phyloP scores from a whole-genome alignment of 2,329 filamentous ascomycete species.

The Aspergillus chevalieri region DNA sequence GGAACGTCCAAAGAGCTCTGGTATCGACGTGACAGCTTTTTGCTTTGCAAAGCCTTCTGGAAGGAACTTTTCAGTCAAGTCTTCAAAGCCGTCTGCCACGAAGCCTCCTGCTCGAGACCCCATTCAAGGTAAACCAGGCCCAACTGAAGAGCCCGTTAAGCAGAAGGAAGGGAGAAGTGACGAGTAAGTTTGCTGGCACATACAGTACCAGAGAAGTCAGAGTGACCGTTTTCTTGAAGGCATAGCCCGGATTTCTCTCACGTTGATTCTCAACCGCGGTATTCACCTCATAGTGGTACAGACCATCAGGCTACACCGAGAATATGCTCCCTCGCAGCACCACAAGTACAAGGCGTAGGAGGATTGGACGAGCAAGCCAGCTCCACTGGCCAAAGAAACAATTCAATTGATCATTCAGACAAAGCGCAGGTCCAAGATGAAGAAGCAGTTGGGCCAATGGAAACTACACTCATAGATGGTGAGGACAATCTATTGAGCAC shows the following conservation, averaged over 20 bases:
- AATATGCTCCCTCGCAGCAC: not conserved
- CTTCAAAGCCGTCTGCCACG: conserved; percentile 6
- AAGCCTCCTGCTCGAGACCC: conserved; percentile 1
- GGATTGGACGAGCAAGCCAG: not conserved
- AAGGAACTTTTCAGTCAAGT: conserved; percentile 18
- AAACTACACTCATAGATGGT: not conserved
- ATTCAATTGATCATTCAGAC: not conserved
- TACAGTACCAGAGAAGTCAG: not conserved
- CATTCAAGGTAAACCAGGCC: not conserved
- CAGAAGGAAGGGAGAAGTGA: not conserved
- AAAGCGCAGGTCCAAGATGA: not conserved
- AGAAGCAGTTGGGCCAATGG: not conserved
- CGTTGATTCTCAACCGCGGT: not conserved
- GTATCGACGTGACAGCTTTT: conserved; percentile 23
- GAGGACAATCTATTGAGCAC: not conserved
- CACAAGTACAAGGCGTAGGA: not conserved
- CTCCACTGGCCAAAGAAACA: not conserved
- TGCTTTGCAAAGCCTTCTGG: conserved; percentile 28
- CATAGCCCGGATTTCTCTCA: not conserved
- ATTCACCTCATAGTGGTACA: not conserved
- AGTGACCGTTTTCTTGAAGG: not conserved
- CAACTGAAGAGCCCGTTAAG: not conserved
- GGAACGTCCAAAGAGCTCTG: conserved; percentile 26
- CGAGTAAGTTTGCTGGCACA: not conserved
- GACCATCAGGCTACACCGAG: not conserved